A percentile compares a stretch with the other conserved stretches of the same genome.
Evolutionary conservation across 352 stramenopile species (phyloP).

Genomic region (Thalassiosira mediterranea): DNA sequence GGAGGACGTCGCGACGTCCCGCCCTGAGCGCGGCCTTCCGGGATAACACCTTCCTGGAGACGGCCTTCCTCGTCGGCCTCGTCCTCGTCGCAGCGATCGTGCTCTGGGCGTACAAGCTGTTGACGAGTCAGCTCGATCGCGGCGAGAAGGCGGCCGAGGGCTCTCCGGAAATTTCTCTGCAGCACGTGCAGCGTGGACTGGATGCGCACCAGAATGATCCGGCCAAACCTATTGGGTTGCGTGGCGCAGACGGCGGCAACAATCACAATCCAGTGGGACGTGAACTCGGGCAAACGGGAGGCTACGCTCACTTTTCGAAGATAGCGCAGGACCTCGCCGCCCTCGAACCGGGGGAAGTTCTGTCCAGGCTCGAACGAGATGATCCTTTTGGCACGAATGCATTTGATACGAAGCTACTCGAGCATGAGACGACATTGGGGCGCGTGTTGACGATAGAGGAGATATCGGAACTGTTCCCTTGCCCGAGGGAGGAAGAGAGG

Average conservation of each 20-base stretch:
- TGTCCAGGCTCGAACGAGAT: constrained; percentile 52
- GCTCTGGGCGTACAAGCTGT: constrained; percentile 38
- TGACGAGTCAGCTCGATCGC: constrained; percentile 14
- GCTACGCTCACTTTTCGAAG: constrained; percentile 42
- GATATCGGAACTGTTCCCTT: constrained; percentile 72
- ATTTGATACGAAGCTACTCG: constrained; percentile 61
- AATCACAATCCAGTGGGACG: not conserved
- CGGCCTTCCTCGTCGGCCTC: constrained; percentile 40
- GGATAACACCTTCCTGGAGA: constrained; percentile 47
- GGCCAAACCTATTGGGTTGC: not conserved
- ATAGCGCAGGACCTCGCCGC: constrained; percentile 58
- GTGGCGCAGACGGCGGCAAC: not conserved
- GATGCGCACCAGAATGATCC: not conserved
- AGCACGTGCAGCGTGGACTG: not conserved
- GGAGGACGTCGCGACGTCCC: constrained; percentile 7
- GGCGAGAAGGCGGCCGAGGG: not conserved
- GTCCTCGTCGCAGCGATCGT: constrained; percentile 27
- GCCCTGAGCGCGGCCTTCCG: constrained; percentile 27
- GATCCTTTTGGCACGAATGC: constrained; percentile 73
- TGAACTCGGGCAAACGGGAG: constrained; percentile 17
- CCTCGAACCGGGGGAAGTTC: constrained; percentile 44
- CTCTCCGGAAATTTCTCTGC: constrained; percentile 6
- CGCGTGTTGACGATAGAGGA: constrained; percentile 55
- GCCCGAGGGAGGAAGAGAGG: constrained; percentile 46
- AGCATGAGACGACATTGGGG: constrained; percentile 58